Evolutionary conservation across 805 yeast species (phyloP), one percentile per base, ranked within the genome.

Genomic region (Millerozyma miso): DNA sequence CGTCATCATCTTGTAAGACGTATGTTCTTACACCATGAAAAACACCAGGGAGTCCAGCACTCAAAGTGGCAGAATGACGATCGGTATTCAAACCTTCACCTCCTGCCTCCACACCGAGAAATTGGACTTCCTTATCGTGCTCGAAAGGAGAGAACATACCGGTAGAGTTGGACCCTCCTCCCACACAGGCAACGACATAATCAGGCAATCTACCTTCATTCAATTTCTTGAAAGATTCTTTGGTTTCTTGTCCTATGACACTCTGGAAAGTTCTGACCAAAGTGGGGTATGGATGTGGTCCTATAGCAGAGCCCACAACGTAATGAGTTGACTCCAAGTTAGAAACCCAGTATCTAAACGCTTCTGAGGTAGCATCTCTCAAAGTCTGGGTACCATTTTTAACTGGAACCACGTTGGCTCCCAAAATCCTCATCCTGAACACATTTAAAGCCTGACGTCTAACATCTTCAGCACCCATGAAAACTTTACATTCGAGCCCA

Each of bases 391-490:
- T 91, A 67, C 99, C 99, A 59, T 88, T 88, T 35, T 86, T 83
- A 41, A 93, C 97, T 29, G 97, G 84, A 49, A 91, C 80, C 45
- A 93, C 99, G 42, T 86, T 83, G 33, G 99, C 99, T 54, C 99
- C 99, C 48, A 93, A 74, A 38, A 93, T 84, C 65, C 88, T 79
- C 96, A 93, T 93, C 74, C 99, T 81, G 77, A 93, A 93, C 33
- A 93, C 99, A 59, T 93, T 93, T 52, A 93, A 75, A 12, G 99
- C 97, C 76, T 93, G 99, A 69, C 99, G 87, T 65, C 97, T 85
- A 35, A 88, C 96, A 71, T 93, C 99, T 69, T 93, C 99, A 36
- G 98, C 98, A 49, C 99, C 99, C 99, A 93, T 93, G 60, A 80
- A 91, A 31, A 93, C 95, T 13, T 88, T 88, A 73, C 99, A 93